Percentiles rank a stretch among this genome's conserved stretches.
phyloP scores from a whole-genome alignment of 768 basidiomycete genomes.

The Phaffia australis region DNA sequence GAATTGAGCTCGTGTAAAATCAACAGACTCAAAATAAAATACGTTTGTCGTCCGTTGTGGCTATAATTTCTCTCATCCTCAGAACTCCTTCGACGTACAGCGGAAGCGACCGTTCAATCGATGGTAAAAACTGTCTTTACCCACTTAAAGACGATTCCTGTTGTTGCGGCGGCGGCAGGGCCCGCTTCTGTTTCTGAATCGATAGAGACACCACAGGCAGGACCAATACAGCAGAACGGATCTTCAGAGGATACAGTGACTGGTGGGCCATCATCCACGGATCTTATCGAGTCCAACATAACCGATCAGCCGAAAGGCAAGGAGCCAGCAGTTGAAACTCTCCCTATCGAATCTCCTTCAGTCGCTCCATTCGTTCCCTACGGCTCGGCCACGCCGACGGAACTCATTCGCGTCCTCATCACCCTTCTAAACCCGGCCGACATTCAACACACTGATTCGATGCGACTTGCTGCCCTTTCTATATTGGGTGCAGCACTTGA shows the following conservation, averaged over 20 bases:
- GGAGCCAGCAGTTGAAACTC: constrained; percentile 2
- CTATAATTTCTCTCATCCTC: constrained; percentile 20
- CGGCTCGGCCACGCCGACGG: constrained; percentile 82
- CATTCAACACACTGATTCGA: constrained; percentile 91
- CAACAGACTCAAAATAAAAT: background rate
- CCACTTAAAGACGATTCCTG: constrained; percentile 43
- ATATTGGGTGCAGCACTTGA: constrained; percentile 83
- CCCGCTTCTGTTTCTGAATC: constrained; percentile 12
- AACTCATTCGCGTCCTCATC: constrained; percentile 84
- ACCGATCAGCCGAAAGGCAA: background rate
- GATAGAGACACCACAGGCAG: background rate
- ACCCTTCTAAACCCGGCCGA: constrained; percentile 91
- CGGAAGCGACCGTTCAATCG: constrained; percentile 78
- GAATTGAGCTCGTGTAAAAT: background rate
- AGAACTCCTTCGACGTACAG: constrained; percentile 80
- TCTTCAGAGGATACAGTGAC: background rate
- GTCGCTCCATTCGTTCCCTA: constrained; percentile 44
- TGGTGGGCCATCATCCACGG: background rate
- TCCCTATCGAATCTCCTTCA: background rate
- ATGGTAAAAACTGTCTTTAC: constrained; percentile 73
- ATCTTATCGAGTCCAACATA: background rate
- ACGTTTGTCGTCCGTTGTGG: background rate
- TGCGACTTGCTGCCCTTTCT: constrained; percentile 73
- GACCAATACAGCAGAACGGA: background rate
- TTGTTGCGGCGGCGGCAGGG: constrained; percentile 20